These are phyloP conservation scores for Odonthalia washingtoniensis DNA, from an alignment of 31 red algal species.

Conservation along the genomic window DNA sequence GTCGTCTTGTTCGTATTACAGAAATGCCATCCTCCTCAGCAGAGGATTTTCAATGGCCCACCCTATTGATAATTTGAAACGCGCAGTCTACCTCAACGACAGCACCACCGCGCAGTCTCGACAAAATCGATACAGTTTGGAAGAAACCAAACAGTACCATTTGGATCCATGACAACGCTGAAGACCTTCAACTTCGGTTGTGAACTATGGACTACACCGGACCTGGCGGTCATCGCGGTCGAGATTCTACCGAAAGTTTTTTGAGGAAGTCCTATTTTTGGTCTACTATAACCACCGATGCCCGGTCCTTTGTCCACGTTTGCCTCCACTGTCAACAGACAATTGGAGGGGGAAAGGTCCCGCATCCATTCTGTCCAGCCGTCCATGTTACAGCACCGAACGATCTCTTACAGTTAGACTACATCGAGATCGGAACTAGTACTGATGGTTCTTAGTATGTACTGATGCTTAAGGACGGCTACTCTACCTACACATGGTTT, in stretches of 20 bases:
- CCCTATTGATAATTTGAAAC: background rate
- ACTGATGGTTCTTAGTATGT: background rate
- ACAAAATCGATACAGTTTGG: background rate
- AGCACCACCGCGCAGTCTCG: background rate
- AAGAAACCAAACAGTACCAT: background rate
- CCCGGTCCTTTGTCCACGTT: background rate
- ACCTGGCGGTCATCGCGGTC: constrained; percentile 17
- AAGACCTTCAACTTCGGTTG: constrained; percentile 1
- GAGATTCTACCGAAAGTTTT: background rate
- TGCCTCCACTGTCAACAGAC: constrained; percentile 7
- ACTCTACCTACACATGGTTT: constrained; percentile 27
- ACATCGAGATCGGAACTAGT: constrained; percentile 18
- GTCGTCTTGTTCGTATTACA: background rate
- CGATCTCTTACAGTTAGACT: constrained; percentile 29
- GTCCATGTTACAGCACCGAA: background rate
- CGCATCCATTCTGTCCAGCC: constrained; percentile 21
- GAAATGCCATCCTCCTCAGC: background rate
- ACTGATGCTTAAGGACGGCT: constrained; percentile 8
- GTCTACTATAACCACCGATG: background rate
- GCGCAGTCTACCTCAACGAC: background rate
- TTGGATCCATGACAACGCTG: constrained; percentile 6
- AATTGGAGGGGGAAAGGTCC: constrained; percentile 1
- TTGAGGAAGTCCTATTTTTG: background rate
- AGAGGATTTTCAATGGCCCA: background rate
- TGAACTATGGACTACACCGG: constrained; percentile 27